These are phyloP conservation scores for Leptographium wingfieldii DNA, from an alignment of 2,329 filamentous ascomycete species.

Conservation along the genomic window DNA sequence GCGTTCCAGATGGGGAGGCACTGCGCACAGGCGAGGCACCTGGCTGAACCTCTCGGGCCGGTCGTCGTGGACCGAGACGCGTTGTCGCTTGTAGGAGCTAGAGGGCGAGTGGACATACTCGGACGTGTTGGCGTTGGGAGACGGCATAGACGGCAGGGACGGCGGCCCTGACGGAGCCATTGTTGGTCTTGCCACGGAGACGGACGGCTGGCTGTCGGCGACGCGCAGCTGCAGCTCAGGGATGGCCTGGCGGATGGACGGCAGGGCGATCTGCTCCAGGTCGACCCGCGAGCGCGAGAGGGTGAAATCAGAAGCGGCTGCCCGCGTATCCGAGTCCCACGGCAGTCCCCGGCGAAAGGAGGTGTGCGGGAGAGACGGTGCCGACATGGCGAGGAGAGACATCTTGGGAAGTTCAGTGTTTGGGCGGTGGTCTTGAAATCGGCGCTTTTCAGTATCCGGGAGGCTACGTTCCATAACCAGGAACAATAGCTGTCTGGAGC, in stretches of 20 bases:
- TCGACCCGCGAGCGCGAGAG: not conserved
- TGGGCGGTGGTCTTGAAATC: conserved; percentile 15
- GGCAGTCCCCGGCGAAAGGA: conserved; percentile 22
- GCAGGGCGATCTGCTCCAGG: conserved; percentile 24
- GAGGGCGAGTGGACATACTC: conserved; percentile 37
- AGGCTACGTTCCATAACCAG: conserved; percentile 30
- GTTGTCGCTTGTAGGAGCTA: conserved; percentile 33
- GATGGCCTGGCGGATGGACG: conserved; percentile 36
- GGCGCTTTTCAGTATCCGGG: conserved; percentile 17
- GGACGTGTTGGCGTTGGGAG: conserved; percentile 21
- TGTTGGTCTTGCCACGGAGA: not conserved
- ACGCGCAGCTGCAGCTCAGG: conserved; percentile 5
- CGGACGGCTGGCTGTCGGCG: conserved; percentile 16
- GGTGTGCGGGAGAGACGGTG: conserved; percentile 25
- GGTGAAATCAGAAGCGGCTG: not conserved
- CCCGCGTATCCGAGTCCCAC: conserved; percentile 20
- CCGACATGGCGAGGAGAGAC: conserved; percentile 37
- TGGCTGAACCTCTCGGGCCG: conserved; percentile 29
- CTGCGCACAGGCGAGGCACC: conserved; percentile 32
- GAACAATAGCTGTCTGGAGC: not conserved
- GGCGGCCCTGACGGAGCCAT: not conserved
- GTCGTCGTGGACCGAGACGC: conserved; percentile 27
- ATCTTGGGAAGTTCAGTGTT: conserved; percentile 25
- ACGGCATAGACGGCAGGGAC: conserved; percentile 11
- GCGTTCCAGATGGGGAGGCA: not conserved